Evolutionary conservation across 768 basidiomycete species (phyloP), one percentile per base, ranked within the genome.

Genomic region (Lactarius hatsudake): DNA sequence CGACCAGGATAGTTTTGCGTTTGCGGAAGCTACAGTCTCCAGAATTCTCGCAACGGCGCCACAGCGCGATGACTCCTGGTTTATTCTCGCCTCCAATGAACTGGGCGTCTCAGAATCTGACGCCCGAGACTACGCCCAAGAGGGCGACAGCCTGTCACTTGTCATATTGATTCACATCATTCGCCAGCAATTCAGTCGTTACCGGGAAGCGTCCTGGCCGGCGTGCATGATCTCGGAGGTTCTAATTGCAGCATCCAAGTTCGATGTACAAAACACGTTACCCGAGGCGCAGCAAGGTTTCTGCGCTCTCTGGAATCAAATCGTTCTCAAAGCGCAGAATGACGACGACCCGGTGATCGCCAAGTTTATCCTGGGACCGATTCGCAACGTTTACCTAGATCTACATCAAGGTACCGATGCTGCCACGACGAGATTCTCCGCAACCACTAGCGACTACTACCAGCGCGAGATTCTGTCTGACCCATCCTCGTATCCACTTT

Each of bases 1-100:
- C 0, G 9, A 48, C 45, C 8, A 0, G 9, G 7, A 12, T 10
- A 3, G 0, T 10, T 8, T 12, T n/a, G 3, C n/a, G n/a, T n/a
- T 48, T 48, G 45, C 45, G 7, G 45, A 45, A 34, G 43, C 6
- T 1, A 8, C 8, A 43, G 43, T 43, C 17, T 43, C 20, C 18
- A 4, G 6, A 20, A 18, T 45, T 45, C 18, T 45, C 9, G 43
- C 43, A n/a, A 20, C 0, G 2, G 18, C 43, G 7, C 43, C 20
- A 45, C 43, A 18, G 18, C 43, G 20, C 9, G 43, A 45, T 9
- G 43, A 45, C 43, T 3, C 18, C 18, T 45, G 43, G 43, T 45
- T 45, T 45, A 20, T 6, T 45, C 2, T 45, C 0, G 43, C 43
- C 43, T 20, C 43, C 43, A 7, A 45, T 45, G 43, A 45, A 20